Percentiles rank a stretch among this genome's conserved stretches.
Conservation (phyloP, 495 filamentous ascomycete species). For the Penicillium ucsense region DNA sequence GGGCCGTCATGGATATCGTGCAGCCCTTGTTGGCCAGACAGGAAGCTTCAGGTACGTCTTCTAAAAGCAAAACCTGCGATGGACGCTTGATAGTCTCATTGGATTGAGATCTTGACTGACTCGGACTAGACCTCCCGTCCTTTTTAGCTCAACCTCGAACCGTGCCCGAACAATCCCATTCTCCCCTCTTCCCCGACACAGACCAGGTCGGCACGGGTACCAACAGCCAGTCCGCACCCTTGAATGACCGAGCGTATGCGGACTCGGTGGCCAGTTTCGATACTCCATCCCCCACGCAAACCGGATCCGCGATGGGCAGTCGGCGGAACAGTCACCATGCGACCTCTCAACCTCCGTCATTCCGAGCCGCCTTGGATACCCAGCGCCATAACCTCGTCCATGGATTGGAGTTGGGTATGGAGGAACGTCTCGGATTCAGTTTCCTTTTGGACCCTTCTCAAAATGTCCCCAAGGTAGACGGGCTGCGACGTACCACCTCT, state of each 20-base stretch:
- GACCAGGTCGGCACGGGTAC: conserved; percentile 8
- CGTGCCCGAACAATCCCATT: conserved; percentile 13
- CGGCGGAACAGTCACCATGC: conserved; percentile 23
- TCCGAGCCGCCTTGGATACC: conserved; percentile 33
- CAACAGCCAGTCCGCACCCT: conserved; percentile 6
- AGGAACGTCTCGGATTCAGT: conserved; percentile 56
- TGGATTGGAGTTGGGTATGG: conserved; percentile 44
- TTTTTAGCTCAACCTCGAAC: conserved; percentile 10
- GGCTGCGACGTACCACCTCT: conserved; percentile 22
- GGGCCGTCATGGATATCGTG: conserved; percentile 50
- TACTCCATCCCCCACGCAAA: conserved; percentile 29
- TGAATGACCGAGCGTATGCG: conserved; percentile 18
- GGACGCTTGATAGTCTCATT: too few species aligned
- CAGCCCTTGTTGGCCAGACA: conserved; percentile 46
- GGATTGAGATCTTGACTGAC: conserved; percentile 1
- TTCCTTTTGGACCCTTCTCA: conserved; percentile 52
- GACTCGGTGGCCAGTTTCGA: conserved; percentile 27
- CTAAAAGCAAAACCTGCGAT: neutral
- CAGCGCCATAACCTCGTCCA: conserved; percentile 47
- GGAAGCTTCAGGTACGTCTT: conserved; percentile 15
- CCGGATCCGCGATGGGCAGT: conserved; percentile 16
- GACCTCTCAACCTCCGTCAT: conserved; percentile 10
- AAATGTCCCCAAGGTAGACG: conserved; percentile 32
- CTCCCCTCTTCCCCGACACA: conserved; percentile 19
- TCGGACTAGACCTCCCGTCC: conserved; percentile 6